Conservation (phyloP, 2,329 filamentous ascomycete species). For the Ascochyta clinopodiicola region DNA sequence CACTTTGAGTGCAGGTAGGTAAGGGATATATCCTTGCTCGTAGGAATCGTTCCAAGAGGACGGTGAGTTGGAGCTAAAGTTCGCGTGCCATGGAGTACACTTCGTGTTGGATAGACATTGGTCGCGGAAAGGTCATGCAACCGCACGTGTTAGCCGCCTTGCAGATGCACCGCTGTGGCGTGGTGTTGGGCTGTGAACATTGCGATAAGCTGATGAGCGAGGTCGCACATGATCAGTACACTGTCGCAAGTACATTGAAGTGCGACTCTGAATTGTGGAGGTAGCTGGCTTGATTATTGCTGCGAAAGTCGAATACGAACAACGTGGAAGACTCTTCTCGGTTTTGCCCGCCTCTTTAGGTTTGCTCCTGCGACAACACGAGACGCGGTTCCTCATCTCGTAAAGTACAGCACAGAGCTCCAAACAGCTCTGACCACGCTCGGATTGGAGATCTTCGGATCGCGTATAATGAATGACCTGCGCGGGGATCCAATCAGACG, state of each 20-base stretch:
- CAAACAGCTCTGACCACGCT: constrained; percentile 16
- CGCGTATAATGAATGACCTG: constrained; percentile 15
- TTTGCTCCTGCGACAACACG: neutral
- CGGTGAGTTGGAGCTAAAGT: constrained; percentile 28
- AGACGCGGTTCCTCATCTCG: constrained; percentile 1
- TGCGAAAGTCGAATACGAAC: neutral
- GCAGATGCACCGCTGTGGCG: constrained; percentile 24
- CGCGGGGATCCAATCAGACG: constrained; percentile 31
- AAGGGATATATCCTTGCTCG: constrained; percentile 17
- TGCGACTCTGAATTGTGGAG: neutral
- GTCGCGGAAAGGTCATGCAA: constrained; percentile 15
- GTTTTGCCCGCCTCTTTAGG: constrained; percentile 2
- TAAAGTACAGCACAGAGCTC: constrained; percentile 15
- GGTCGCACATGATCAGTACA: constrained; percentile 15
- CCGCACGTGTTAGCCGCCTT: constrained; percentile 21
- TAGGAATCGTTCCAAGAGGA: constrained; percentile 23
- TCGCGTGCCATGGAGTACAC: constrained; percentile 9
- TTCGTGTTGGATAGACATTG: constrained; percentile 29
- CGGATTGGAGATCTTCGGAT: constrained; percentile 15
- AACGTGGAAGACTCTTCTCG: neutral
- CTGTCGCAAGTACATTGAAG: constrained; percentile 12
- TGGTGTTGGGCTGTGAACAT: constrained; percentile 25
- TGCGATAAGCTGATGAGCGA: constrained; percentile 32
- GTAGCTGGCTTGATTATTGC: neutral
- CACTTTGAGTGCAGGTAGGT: constrained; percentile 11